A percentile compares a stretch with the other conserved stretches of the same genome.
Evolutionary conservation across 768 basidiomycete genomes (phyloP).

Genomic region (Roridomyces roridus): DNA sequence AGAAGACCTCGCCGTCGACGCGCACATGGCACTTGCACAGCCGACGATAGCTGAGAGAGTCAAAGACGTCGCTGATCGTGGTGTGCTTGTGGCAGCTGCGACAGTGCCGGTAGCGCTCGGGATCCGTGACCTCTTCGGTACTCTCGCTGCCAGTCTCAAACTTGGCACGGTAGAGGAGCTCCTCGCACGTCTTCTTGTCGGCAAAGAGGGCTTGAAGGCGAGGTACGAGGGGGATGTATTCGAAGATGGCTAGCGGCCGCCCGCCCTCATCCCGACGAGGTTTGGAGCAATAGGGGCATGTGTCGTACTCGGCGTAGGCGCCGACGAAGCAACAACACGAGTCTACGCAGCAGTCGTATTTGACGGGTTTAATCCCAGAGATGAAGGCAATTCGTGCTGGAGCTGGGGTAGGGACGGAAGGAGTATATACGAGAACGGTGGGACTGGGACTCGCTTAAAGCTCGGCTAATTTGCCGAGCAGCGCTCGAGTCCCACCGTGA

Average conservation of each 20-base stretch:
- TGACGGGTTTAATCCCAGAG: conserved; percentile 1
- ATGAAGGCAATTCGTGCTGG: conserved; percentile 2
- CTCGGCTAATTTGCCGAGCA: too few relatives aligned
- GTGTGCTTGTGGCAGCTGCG: too few relatives aligned
- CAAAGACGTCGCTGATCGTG: conserved; percentile 39
- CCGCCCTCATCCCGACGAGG: conserved; percentile 28
- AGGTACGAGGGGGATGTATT: conserved; percentile 47
- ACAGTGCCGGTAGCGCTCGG: too few relatives aligned
- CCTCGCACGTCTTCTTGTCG: conserved; percentile 21
- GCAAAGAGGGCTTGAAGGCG: conserved; percentile 35
- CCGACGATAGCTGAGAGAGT: conserved; percentile 33
- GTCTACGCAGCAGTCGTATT: conserved; percentile 48
- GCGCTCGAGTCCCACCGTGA: too few relatives aligned
- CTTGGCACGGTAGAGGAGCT: conserved; percentile 34
- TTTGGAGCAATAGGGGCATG: conserved; percentile 45
- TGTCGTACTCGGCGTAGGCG: conserved; percentile 27
- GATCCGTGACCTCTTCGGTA: conserved; percentile 28
- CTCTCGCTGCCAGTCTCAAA: neutral
- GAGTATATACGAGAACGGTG: too few relatives aligned
- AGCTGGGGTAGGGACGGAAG: conserved; percentile 6
- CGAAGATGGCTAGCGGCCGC: conserved; percentile 33
- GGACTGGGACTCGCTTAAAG: too few relatives aligned
- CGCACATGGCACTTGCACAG: conserved; percentile 27
- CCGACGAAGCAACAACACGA: conserved; percentile 48
- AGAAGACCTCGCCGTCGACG: conserved; percentile 27